These are phyloP conservation scores for Fagopyrum esculentum DNA, from an alignment of 148 eudicot genomes.

Conservation along the genomic window DNA sequence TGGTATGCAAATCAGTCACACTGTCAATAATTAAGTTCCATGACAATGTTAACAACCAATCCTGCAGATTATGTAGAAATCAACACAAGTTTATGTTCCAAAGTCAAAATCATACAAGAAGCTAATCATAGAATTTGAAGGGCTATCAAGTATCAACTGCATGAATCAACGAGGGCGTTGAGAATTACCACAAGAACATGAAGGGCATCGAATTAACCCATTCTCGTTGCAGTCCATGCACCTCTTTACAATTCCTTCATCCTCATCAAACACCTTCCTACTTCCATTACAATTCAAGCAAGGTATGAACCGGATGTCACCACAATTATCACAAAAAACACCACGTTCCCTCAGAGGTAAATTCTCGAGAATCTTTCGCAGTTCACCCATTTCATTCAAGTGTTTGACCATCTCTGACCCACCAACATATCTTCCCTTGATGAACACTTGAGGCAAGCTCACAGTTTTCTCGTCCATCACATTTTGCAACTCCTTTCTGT, in stretches of 20 bases:
- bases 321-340: constrained; percentile 56
- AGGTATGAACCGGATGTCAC: constrained; percentile 75
- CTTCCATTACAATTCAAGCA: constrained; percentile 77
- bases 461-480: constrained; percentile 45
- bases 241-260: constrained; percentile 50
- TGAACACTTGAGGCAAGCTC: constrained; percentile 77
- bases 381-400: constrained; percentile 64
- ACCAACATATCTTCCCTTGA: constrained; percentile 60
- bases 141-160: neutral
- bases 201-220: constrained; percentile 74
- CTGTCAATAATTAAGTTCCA: neutral
- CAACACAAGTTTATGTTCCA: neutral
- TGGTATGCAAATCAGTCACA: neutral
- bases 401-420: constrained; percentile 68
- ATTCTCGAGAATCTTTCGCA: constrained; percentile 47
- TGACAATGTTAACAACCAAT: neutral
- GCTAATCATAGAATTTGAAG: neutral
- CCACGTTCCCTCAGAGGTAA: constrained; percentile 33
- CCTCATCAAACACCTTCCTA: constrained; percentile 75
- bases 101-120: neutral
- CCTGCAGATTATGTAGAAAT: neutral
- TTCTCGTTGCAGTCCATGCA: constrained; percentile 60
- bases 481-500: constrained; percentile 50
- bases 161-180: neutral
- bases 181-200: constrained; percentile 33